These are phyloP conservation scores for Diplodia seriata DNA, from an alignment of 2,329 filamentous ascomycete genomes.

Conservation along the genomic window DNA sequence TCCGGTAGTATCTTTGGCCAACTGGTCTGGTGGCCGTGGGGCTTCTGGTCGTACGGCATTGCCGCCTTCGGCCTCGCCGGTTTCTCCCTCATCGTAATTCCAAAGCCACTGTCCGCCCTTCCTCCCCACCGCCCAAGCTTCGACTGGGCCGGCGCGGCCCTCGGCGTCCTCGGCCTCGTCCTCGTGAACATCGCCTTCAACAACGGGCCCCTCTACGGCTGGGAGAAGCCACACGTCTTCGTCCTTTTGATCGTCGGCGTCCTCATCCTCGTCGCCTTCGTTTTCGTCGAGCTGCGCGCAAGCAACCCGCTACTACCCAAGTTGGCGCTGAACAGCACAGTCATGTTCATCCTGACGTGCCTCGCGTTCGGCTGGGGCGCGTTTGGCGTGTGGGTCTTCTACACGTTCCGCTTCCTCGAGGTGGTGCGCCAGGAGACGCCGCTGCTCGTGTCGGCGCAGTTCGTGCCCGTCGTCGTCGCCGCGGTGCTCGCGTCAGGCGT, in stretches of 20 bases:
- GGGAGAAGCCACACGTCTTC: constrained; percentile 41
- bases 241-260: constrained; percentile 42
- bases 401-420: constrained; percentile 46
- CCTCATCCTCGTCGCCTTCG: constrained; percentile 38
- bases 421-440: constrained; percentile 43
- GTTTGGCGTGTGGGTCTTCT: constrained; percentile 48
- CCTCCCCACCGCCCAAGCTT: constrained; percentile 37
- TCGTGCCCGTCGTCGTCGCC: constrained; percentile 43
- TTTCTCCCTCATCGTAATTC: constrained; percentile 36
- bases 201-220: constrained; percentile 41
- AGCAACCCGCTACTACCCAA: constrained; percentile 42
- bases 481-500: constrained; percentile 46
- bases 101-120: constrained; percentile 34
- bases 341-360: constrained; percentile 41
- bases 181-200: constrained; percentile 44
- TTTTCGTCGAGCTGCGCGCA: constrained; percentile 42
- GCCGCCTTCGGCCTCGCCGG: constrained; percentile 34
- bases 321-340: constrained; percentile 40
- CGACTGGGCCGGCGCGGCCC: constrained; percentile 40
- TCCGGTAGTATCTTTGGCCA: constrained; percentile 46
- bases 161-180: constrained; percentile 40
- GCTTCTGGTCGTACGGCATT: constrained; percentile 40
- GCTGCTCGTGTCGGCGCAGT: constrained; percentile 45
- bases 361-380: constrained; percentile 42
- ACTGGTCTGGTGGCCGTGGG: constrained; percentile 45